Evolutionary conservation across 768 basidiomycete species (phyloP), one percentile per base, ranked within the genome.

Genomic region (Tylopilus sp.): DNA sequence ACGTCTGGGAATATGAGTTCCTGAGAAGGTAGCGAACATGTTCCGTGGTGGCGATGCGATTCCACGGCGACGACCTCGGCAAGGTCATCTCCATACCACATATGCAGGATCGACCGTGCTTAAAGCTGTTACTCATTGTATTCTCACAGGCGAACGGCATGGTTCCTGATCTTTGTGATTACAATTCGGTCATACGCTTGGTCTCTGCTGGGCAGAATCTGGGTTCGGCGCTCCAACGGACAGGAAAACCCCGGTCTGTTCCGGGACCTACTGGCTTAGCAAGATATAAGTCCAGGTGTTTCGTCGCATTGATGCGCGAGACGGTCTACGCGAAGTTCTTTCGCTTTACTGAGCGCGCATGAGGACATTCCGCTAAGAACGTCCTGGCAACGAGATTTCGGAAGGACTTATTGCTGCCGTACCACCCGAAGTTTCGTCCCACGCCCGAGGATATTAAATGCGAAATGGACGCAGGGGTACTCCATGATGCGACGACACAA

Each of bases 91-190:
- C n/a, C n/a, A n/a, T n/a, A n/a, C n/a, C n/a, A n/a, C n/a, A n/a
- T n/a, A n/a, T n/a, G n/a, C n/a, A 24, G 4, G 21, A 21, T n/a
- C 11, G 11, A 19, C 13, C 21, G 11, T 40, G 9, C 24, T 16
- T 11, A 17, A 41, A 41, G 22, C 4, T 3, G 24, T 25, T 24
- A 16, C 40, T 25, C 24, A 16, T 28, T 5, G 22, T 45, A 16
- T 38, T 48, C 47, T 48, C 47, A 40, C 47, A 38, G 28, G n/a
- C 37, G n/a, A 40, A 48, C 47, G 25, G 34, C 26, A 48, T 48
- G 25, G 34, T 38, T 1, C 47, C 48, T 40, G 21, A 30, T 19
- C 24, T 31, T 13, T 12, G 17, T 33, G 45, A 24, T n/a, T 21
- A 31, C 11, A 30, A 36, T 44, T 30, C 10, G 7, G 28, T 13